Percentiles rank a stretch among this genome's conserved stretches.
phyloP scores from a whole-genome alignment of 768 basidiomycete genomes.

The Leccinum arenicola region DNA sequence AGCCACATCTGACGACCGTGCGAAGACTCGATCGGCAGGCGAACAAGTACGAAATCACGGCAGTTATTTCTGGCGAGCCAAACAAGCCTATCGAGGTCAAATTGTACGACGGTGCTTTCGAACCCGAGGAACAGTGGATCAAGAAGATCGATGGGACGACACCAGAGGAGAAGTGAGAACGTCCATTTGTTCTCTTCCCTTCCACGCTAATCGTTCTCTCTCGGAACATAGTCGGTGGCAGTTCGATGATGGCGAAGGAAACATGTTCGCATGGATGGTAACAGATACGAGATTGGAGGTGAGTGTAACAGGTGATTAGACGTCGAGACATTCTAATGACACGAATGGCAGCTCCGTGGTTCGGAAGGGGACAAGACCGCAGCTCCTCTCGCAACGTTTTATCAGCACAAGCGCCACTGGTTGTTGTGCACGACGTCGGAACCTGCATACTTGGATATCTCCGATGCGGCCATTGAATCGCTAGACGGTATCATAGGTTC shows the following conservation, averaged over 20 bases:
- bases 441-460: conserved; percentile 36
- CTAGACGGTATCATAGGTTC: conserved; percentile 36
- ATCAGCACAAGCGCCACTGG: conserved; percentile 34
- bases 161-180: conserved; percentile 14
- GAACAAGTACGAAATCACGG: conserved; percentile 30
- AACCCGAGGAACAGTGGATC: conserved; percentile 32
- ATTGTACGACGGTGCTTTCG: conserved; percentile 27
- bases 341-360: conserved; percentile 23
- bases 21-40: conserved; percentile 31
- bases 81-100: conserved; percentile 30
- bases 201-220: neutral
- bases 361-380: conserved; percentile 23
- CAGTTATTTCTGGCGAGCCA: conserved; percentile 31
- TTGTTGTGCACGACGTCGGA: conserved; percentile 35
- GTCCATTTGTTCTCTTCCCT: neutral
- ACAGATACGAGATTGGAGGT: conserved; percentile 13
- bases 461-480: conserved; percentile 30
- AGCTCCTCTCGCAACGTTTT: conserved; percentile 34
- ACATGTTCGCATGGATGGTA: conserved; percentile 19
- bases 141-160: conserved; percentile 15
- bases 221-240: conserved; percentile 19
- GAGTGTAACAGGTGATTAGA: neutral
- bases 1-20: conserved; percentile 33
- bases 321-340: neutral
- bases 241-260: conserved; percentile 25